Conservation (phyloP, 257 asterid genomes). For the Solanum sparsipilum region DNA sequence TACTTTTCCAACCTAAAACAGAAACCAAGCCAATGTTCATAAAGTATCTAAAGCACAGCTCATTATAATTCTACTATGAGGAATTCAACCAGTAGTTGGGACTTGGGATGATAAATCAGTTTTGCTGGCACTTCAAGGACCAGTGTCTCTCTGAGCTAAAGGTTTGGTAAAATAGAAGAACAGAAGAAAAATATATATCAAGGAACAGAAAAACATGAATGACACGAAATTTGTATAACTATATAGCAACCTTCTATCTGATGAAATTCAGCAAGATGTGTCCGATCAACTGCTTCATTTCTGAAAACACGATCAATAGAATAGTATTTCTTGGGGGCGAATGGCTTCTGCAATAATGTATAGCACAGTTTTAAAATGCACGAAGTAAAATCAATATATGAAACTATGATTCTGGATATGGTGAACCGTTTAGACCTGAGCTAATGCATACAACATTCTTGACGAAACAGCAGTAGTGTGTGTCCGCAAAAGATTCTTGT, state of each 20-base stretch:
- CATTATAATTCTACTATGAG: background rate
- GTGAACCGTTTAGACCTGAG: slow-evolving; percentile 46
- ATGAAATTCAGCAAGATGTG: slow-evolving; percentile 99
- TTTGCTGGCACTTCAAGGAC: background rate
- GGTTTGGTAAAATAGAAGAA: background rate
- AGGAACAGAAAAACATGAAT: background rate
- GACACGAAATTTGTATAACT: background rate
- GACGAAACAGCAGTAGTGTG: slow-evolving; percentile 99
- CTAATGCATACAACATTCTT: slow-evolving; percentile 85
- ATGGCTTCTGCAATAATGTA: slow-evolving; percentile 50
- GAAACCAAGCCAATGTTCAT: background rate
- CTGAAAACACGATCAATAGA: slow-evolving; percentile 96
- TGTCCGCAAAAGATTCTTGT: slow-evolving; percentile 91
- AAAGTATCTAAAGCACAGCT: background rate
- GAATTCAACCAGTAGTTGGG: background rate
- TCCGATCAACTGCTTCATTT: slow-evolving; percentile 97
- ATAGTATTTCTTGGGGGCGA: slow-evolving; percentile 78
- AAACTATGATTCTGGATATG: background rate
- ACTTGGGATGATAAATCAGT: background rate
- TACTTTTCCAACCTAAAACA: background rate
- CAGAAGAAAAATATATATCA: background rate
- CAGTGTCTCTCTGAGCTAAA: background rate
- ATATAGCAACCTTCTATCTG: slow-evolving; percentile 78
- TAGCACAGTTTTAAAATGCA: background rate
- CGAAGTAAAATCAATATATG: background rate